A percentile compares a stretch with the other conserved stretches of the same genome.
phyloP scores from a whole-genome alignment of 768 basidiomycete species.

The Mycena rebaudengoi region DNA sequence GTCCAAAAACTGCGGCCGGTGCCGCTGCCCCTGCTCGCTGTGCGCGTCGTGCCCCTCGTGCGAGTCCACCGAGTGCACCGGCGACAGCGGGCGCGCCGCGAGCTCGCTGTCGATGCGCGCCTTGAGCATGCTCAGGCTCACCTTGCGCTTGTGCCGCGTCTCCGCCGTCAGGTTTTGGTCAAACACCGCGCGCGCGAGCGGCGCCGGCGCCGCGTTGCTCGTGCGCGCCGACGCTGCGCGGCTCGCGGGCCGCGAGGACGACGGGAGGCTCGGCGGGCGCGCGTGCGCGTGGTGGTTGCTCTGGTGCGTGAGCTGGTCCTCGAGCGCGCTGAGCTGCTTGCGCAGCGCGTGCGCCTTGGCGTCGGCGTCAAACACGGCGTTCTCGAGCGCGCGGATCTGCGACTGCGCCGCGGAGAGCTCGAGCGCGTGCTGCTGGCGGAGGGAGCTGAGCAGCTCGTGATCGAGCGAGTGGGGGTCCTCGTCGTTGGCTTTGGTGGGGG shows the following conservation, averaged over 20 bases:
- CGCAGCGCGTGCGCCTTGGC: slow-evolving; percentile 72
- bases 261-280: slow-evolving; percentile 55
- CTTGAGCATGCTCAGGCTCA: slow-evolving; percentile 90
- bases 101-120: slow-evolving; percentile 88
- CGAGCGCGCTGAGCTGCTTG: slow-evolving; percentile 69
- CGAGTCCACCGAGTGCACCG: slow-evolving; percentile 50
- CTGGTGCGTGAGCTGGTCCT: slow-evolving; percentile 67
- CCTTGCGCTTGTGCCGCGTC: slow-evolving; percentile 81
- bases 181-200: slow-evolving; percentile 65
- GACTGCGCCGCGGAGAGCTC: slow-evolving; percentile 85
- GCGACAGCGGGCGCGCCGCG: slow-evolving; percentile 62
- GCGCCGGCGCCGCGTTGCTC: slow-evolving; percentile 45
- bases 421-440: slow-evolving; percentile 79
- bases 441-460: slow-evolving; percentile 75
- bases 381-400: slow-evolving; percentile 80
- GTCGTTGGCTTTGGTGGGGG: slow-evolving; percentile 47
- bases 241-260: slow-evolving; percentile 52
- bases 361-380: slow-evolving; percentile 76
- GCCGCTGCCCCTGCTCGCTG: slow-evolving; percentile 31
- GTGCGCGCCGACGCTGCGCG: slow-evolving; percentile 51
- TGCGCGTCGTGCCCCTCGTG: slow-evolving; percentile 37
- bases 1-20: slow-evolving; percentile 82
- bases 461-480: slow-evolving; percentile 68
- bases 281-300: slow-evolving; percentile 54
- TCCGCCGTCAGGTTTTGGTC: slow-evolving; percentile 78